Conservation (phyloP, 345 rosid species). For the Isatis tinctoria region DNA sequence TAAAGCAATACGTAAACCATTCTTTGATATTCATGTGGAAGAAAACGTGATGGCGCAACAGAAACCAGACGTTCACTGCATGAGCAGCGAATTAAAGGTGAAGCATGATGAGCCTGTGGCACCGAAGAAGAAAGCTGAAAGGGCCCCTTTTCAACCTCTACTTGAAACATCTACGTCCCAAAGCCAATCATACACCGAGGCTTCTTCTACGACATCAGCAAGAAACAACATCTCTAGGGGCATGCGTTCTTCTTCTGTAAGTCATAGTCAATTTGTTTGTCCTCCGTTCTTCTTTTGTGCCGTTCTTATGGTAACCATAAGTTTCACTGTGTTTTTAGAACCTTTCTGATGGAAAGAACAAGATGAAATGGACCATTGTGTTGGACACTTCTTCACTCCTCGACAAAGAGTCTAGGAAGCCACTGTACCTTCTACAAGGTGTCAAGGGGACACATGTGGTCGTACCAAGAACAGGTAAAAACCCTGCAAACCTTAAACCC, state of each 20-base stretch:
- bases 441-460: conserved; percentile 70
- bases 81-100: conserved; percentile 32
- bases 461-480: conserved; percentile 73
- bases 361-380: conserved; percentile 69
- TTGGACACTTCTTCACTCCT: conserved; percentile 66
- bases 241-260: conserved; percentile 42
- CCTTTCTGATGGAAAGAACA: conserved; percentile 36
- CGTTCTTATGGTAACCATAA: conserved; percentile 3
- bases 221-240: conserved; percentile 34
- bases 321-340: conserved; percentile 36
- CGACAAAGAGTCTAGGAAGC: conserved; percentile 60
- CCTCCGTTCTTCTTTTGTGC: background rate
- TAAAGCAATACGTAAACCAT: conserved; percentile 28
- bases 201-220: conserved; percentile 22
- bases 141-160: conserved; percentile 56
- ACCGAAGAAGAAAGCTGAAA: conserved; percentile 37
- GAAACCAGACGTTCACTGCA: conserved; percentile 24
- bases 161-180: conserved; percentile 30
- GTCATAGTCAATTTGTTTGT: conserved; percentile 12
- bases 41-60: conserved; percentile 34
- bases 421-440: conserved; percentile 80
- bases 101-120: conserved; percentile 34
- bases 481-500: background rate
- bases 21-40: conserved; percentile 34
- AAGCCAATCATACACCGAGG: conserved; percentile 34